Base-by-base conservation (phyloP, 305 asterid species). In the Euphrasia arctica region DNA sequence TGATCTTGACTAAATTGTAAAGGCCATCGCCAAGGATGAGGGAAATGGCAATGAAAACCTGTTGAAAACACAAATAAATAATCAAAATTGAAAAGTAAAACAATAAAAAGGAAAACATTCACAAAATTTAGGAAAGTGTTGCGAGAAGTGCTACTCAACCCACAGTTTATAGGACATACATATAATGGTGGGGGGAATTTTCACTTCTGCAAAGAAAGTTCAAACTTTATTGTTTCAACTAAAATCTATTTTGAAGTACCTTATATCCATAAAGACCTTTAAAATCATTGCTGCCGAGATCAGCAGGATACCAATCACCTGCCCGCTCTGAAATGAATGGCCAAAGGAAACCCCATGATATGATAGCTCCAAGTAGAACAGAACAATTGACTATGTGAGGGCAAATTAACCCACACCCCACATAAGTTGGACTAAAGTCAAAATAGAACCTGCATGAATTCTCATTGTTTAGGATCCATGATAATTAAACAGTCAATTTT, bases 271-370 rank as follows among this genome's bases (percentile, higher is more conserved):
- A 87, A 54, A 93, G 91, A 55, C 98, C 97, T 78, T 90, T 93
- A 76, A 93, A 90, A 78, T 90, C 97, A 58, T 84, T 90, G 89
- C 88, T 84, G 50, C 82, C 94, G 61, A 93, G 96, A 66, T 60
- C 89, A 58, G 87, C 86, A 31, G 98, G 97, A 72, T 90, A 93
- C 98, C 98, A 93, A 52, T 86, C 85, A 47, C 97, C 98, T 63
- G 95, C 89, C 65, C 66, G 81, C 54, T 55, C 65, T 29, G 96
- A 81, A 71, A 93, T 83, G 72, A 81, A 83, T 36, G 98, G 98
- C 98, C 98, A 90, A 64, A 92, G 91, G 67, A 89, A 74, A 62
- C 98, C 97, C 97, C 97, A 92, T 13, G 98, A 90, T 78, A 87
- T 73, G 70, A 92, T 87, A 54, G 97, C 94, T 82, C 98, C 98